Evolutionary conservation across 2,329 filamentous ascomycete genomes (phyloP).

Genomic region (Cladosporium sp.): DNA sequence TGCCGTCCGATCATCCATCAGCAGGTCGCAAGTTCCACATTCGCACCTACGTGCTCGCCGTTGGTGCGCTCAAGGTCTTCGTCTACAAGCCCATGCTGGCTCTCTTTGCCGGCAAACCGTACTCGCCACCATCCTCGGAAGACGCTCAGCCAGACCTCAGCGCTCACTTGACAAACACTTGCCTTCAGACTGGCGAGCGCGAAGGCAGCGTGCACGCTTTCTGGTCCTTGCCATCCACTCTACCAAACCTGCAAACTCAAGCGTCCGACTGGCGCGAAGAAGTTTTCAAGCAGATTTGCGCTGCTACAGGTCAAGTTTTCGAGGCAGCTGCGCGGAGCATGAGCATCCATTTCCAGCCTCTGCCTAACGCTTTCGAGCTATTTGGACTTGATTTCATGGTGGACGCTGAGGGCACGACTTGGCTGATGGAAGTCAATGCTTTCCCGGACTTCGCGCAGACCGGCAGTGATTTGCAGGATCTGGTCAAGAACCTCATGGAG

Average conservation of each 20-base stretch:
- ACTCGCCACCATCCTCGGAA: constrained; percentile 59
- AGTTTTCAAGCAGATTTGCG: constrained; percentile 75
- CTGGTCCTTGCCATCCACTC: constrained; percentile 61
- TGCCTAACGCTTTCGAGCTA: constrained; percentile 86
- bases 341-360: constrained; percentile 86
- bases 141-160: constrained; percentile 57
- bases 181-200: constrained; percentile 64
- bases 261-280: constrained; percentile 52
- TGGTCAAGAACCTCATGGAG: constrained; percentile 77
- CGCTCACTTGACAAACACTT: constrained; percentile 91
- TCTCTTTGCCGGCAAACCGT: constrained; percentile 78
- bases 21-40: constrained; percentile 88
- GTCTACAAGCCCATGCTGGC: constrained; percentile 91
- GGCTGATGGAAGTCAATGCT: constrained; percentile 88
- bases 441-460: constrained; percentile 97
- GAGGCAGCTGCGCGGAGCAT: constrained; percentile 82
- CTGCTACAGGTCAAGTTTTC: constrained; percentile 74
- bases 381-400: constrained; percentile 92
- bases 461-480: constrained; percentile 67
- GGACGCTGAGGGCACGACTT: constrained; percentile 63
- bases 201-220: constrained; percentile 70
- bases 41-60: constrained; percentile 82
- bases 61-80: constrained; percentile 75
- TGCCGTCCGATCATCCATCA: constrained; percentile 48
- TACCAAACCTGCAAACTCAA: constrained; percentile 28